Evolutionary conservation across 1,284 basidiomycete genomes (phyloP).

Genomic region (Sphagnurus paluster): DNA sequence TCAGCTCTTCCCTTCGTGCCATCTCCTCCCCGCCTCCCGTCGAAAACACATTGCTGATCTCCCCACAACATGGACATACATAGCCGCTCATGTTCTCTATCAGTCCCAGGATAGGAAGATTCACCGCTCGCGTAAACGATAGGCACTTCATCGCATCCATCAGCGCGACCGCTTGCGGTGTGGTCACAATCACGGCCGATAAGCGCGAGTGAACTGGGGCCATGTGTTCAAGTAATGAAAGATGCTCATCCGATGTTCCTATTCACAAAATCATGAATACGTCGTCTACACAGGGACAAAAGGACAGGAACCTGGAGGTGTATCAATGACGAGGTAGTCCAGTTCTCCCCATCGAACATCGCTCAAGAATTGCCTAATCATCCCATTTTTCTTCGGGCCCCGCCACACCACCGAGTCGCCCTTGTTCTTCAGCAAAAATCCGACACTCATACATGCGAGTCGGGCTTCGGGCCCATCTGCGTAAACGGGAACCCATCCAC

Average conservation of each 20-base stretch:
- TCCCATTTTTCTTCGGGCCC: constrained; percentile 99
- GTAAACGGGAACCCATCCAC: constrained; percentile 98
- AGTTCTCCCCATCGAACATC: constrained; percentile 97
- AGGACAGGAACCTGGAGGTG: constrained; percentile 74
- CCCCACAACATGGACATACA: constrained; percentile 93
- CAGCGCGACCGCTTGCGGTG: constrained; percentile 95
- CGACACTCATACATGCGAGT: constrained; percentile 95
- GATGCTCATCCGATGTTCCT: constrained; percentile 99
- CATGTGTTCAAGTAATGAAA: constrained; percentile 93
- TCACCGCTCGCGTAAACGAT: constrained; percentile 89
- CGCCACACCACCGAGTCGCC: constrained; percentile 97
- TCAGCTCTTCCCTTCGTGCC: constrained; percentile 73
- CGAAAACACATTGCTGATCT: constrained; percentile 94
- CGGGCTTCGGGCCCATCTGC: constrained; percentile 71
- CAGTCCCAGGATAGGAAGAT: constrained; percentile 88
- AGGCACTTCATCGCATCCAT: constrained; percentile 96
- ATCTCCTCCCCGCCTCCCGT: constrained; percentile 90
- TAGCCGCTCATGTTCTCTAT: constrained; percentile 99
- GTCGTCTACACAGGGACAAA: constrained; percentile 11
- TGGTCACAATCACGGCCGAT: constrained; percentile 90
- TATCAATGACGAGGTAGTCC: constrained; percentile 97
- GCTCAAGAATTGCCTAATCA: constrained; percentile 97
- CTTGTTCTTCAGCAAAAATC: constrained; percentile 88
- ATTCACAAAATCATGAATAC: constrained; percentile 17
- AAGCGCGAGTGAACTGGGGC: constrained; percentile 81